Conservation (phyloP, 768 basidiomycete species). For the Coprinopsis sp. region DNA sequence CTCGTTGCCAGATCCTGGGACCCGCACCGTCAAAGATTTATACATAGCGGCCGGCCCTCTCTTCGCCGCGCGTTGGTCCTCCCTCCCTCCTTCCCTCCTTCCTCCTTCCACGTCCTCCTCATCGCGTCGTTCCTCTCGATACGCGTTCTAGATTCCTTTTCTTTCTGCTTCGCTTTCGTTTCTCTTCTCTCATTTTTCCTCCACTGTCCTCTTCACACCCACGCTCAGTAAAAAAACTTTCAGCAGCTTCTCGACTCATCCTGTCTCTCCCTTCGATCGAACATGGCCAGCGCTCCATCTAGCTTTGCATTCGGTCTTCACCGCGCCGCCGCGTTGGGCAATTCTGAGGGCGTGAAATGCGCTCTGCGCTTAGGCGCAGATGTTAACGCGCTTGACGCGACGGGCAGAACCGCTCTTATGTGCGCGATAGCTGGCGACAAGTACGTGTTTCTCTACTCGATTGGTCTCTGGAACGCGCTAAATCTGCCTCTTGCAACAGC, state of each 20-base stretch:
- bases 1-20: conserved; percentile 18
- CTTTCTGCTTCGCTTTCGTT: conserved; percentile 4
- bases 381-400: conserved; percentile 58
- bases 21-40: conserved; percentile 9
- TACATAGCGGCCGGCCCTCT: conserved; percentile 12
- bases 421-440: conserved; percentile 70
- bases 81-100: conserved; percentile 12
- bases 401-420: conserved; percentile 60
- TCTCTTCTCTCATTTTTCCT: conserved; percentile 1
- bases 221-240: neutral
- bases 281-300: conserved; percentile 21
- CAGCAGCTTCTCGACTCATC: conserved; percentile 1
- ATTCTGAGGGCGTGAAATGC: conserved; percentile 46
- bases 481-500: conserved; percentile 29
- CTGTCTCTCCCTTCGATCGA: conserved; percentile 1
- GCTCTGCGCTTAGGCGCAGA: conserved; percentile 60
- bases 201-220: conserved; percentile 5
- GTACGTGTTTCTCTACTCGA: conserved; percentile 34
- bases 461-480: neutral
- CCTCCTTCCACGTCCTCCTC: conserved; percentile 9
- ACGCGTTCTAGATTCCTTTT: conserved; percentile 5
- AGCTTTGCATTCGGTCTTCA: conserved; percentile 41
- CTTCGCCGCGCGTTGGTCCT: conserved; percentile 3
- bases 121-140: neutral
- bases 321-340: conserved; percentile 52